These are phyloP conservation scores for Herpetomonas muscarum DNA, from an alignment of 208 protist species.

Conservation along the genomic window DNA sequence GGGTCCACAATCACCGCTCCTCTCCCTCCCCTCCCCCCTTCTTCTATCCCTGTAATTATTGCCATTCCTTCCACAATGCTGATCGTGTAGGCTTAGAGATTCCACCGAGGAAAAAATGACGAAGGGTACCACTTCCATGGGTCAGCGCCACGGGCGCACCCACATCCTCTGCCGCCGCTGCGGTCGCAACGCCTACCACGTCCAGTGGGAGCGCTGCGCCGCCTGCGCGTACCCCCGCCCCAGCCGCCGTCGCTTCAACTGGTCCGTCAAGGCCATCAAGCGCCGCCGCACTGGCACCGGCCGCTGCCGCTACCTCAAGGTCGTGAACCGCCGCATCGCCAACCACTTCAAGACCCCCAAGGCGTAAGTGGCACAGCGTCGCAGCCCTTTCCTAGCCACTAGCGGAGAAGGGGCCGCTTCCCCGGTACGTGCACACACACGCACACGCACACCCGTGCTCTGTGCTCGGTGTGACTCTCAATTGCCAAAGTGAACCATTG, in stretches of 20 bases:
- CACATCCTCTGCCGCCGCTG: constrained; percentile 98
- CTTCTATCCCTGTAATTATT: neutral
- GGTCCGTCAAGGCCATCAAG: constrained; percentile 97
- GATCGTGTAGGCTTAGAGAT: neutral
- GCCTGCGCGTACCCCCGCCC: constrained; percentile 98
- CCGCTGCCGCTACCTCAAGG: constrained; percentile 97
- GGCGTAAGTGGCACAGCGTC: no score
- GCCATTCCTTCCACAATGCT: neutral
- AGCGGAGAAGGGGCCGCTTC: neutral
- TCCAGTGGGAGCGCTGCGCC: constrained; percentile 97
- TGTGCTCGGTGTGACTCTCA: neutral
- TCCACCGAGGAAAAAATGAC: constrained; percentile 39
- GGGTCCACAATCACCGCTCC: no score
- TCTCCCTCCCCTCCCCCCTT: neutral
- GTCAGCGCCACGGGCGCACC: constrained; percentile 89
- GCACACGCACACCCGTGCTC: no score
- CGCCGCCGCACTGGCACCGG: constrained; percentile 98
- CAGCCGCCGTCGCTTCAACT: constrained; percentile 96
- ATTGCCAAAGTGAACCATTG: constrained; percentile 9
- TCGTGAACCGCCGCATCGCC: constrained; percentile 94
- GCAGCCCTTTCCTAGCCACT: no score
- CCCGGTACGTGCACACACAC: no score
- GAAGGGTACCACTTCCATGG: constrained; percentile 90
- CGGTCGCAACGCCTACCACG: constrained; percentile 95
- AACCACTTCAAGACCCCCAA: constrained; percentile 97